These are phyloP conservation scores for Russula virescens DNA, from an alignment of 768 basidiomycete genomes.

Conservation along the genomic window DNA sequence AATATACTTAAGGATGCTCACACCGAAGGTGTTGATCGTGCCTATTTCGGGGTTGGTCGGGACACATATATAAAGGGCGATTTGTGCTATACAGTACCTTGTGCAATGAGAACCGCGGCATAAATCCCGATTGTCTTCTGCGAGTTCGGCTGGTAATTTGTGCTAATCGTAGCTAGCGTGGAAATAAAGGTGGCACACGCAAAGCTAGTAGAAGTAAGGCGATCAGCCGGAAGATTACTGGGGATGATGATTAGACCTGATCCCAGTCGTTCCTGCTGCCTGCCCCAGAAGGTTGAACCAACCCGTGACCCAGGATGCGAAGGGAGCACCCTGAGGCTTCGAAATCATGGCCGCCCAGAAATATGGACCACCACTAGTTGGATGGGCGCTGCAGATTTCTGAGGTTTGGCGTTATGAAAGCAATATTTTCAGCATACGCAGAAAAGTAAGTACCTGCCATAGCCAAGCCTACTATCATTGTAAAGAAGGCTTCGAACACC, in stretches of 20 bases:
- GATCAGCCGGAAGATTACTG: not conserved
- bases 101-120: slow-evolving; percentile 60
- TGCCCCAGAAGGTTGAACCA: slow-evolving; percentile 75
- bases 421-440: not conserved
- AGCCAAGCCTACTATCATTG: slow-evolving; percentile 63
- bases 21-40: slow-evolving; percentile 71
- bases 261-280: slow-evolving; percentile 72
- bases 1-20: slow-evolving; percentile 53
- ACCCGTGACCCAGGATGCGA: slow-evolving; percentile 71
- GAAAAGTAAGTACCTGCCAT: slow-evolving; percentile 56
- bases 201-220: slow-evolving; percentile 36
- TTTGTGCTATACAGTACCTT: slow-evolving; percentile 36
- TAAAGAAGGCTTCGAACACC: slow-evolving; percentile 47
- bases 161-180: slow-evolving; percentile 54
- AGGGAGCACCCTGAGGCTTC: slow-evolving; percentile 46
- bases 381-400: slow-evolving; percentile 55
- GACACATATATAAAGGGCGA: not conserved
- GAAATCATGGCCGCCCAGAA: slow-evolving; percentile 80
- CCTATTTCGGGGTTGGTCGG: slow-evolving; percentile 30
- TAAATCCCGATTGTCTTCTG: slow-evolving; percentile 62
- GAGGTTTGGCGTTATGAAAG: not conserved
- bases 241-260: slow-evolving; percentile 38
- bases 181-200: slow-evolving; percentile 65
- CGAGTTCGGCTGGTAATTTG: slow-evolving; percentile 51
- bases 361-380: slow-evolving; percentile 69